phyloP scores from a whole-genome alignment of 179 eudicot genomes.

The Silene coronaria region DNA sequence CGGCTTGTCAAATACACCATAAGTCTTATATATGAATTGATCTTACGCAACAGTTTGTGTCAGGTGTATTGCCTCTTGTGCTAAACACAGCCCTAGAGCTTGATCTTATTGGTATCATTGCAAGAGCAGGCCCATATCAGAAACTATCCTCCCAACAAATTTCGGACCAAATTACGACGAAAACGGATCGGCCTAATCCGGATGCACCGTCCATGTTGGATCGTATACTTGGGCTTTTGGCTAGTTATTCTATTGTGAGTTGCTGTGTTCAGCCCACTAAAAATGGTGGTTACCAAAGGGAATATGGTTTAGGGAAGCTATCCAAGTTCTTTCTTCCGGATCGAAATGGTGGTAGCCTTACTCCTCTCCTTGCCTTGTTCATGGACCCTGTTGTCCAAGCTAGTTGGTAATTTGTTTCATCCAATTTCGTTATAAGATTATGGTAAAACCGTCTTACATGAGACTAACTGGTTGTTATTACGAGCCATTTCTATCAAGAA shows the following conservation, averaged over 20 bases:
- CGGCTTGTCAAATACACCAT: too few species aligned
- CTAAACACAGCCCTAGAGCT: constrained; percentile 20
- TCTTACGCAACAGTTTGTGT: neutral
- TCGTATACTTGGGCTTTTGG: constrained; percentile 17
- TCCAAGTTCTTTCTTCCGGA: constrained; percentile 26
- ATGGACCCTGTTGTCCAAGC: constrained; percentile 16
- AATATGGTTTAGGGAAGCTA: constrained; percentile 14
- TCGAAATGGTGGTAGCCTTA: constrained; percentile 22
- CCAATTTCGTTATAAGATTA: neutral
- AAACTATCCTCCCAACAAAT: constrained; percentile 15
- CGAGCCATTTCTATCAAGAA: too few species aligned
- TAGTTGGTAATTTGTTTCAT: constrained; percentile 16
- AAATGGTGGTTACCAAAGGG: neutral
- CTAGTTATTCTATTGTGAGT: constrained; percentile 17
- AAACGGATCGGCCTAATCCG: neutral
- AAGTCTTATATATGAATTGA: too few species aligned
- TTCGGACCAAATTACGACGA: neutral
- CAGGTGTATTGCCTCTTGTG: constrained; percentile 16
- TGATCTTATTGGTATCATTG: constrained; percentile 17
- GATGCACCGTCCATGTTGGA: constrained; percentile 19
- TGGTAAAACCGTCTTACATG: neutral
- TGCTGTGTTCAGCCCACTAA: neutral
- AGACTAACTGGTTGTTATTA: neutral
- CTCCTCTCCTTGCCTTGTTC: constrained; percentile 19
- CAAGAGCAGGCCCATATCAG: neutral